phyloP scores from a whole-genome alignment of 2,329 filamentous ascomycete species.

The Berkeleyomyces rouxiae region DNA sequence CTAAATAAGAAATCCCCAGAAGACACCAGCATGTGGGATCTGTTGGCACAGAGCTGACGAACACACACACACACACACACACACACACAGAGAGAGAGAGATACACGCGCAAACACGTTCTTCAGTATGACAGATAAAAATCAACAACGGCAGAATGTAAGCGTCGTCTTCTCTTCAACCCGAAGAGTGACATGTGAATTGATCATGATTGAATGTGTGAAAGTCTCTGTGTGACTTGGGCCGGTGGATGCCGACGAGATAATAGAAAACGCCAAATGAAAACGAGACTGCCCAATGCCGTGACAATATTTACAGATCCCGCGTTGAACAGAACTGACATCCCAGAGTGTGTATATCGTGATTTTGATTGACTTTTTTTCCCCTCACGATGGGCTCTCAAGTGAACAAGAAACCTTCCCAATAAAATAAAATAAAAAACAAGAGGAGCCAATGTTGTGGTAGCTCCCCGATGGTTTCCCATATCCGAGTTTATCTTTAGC shows the following conservation, averaged over 20 bases:
- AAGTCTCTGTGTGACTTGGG: neutral
- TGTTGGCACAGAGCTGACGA: too few species aligned
- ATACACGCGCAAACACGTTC: too few species aligned
- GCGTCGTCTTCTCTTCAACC: neutral
- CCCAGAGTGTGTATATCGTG: neutral
- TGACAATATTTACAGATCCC: neutral
- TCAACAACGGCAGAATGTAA: too few species aligned
- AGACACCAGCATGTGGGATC: too few species aligned
- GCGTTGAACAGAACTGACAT: neutral
- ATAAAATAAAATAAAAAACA: neutral
- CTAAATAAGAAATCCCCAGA: too few species aligned
- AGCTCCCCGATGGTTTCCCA: neutral
- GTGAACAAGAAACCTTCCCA: neutral
- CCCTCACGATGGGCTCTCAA: neutral
- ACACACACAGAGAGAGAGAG: too few species aligned
- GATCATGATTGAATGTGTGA: neutral
- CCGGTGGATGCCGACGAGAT: neutral
- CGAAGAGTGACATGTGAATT: neutral
- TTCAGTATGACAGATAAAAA: too few species aligned
- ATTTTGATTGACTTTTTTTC: neutral
- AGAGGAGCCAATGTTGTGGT: neutral
- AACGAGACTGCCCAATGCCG: neutral
- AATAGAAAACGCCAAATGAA: neutral
- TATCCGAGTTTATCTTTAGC: constrained; percentile 1
- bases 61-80: too few species aligned